Percentiles rank a stretch among this genome's conserved stretches.
These are phyloP conservation scores for Tagetes erecta DNA, from an alignment of 129 eudicot species.

Conservation along the genomic window DNA sequence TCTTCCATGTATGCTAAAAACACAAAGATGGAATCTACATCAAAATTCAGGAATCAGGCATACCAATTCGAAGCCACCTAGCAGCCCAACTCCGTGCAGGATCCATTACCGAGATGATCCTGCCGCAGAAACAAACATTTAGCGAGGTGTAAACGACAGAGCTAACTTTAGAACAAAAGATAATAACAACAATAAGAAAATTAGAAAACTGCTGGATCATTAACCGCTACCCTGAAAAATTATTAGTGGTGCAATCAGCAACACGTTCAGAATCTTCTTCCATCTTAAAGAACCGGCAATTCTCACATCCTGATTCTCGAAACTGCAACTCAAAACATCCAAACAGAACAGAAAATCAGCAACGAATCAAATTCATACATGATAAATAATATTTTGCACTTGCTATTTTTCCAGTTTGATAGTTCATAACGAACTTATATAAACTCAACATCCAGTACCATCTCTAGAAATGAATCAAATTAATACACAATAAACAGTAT, in stretches of 20 bases:
- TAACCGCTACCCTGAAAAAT: constrained; percentile 77
- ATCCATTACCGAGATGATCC: constrained; percentile 96
- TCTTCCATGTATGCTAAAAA: not conserved
- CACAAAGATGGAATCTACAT: not conserved
- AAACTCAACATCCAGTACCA: no score
- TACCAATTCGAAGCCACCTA: constrained; percentile 98
- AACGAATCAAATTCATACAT: constrained; percentile 2
- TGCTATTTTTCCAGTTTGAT: no score
- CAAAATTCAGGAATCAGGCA: not conserved
- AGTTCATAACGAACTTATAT: no score
- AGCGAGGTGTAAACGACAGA: not conserved
- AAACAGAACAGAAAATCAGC: constrained; percentile 3
- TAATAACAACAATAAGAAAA: no score
- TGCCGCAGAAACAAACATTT: constrained; percentile 26
- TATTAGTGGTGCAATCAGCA: constrained; percentile 86
- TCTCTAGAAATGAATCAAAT: no score
- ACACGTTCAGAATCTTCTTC: constrained; percentile 87
- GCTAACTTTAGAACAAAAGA: no score
- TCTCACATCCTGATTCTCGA: constrained; percentile 88
- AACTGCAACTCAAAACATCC: constrained; percentile 46
- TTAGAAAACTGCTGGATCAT: not conserved
- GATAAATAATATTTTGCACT: not conserved
- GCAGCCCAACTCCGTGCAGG: constrained; percentile 96
- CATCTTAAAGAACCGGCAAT: constrained; percentile 91
- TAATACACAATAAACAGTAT: no score